These are phyloP conservation scores for Zasmidium citrigriseum DNA, from an alignment of 2,329 filamentous ascomycete genomes.

Conservation along the genomic window DNA sequence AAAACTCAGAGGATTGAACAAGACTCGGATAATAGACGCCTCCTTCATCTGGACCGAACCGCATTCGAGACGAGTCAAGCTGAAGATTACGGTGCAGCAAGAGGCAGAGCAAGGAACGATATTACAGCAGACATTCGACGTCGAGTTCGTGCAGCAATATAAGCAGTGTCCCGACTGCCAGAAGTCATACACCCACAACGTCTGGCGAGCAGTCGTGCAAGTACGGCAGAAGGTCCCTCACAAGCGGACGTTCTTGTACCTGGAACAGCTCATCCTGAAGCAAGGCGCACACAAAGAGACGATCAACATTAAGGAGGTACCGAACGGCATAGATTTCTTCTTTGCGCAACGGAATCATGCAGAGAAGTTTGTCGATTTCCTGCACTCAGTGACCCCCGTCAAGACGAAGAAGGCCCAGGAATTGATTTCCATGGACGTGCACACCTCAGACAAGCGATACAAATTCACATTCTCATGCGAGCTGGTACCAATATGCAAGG, in stretches of 20 bases:
- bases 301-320: slow-evolving; percentile 96
- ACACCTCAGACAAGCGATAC: slow-evolving; percentile 88
- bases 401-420: slow-evolving; percentile 84
- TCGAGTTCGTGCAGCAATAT: slow-evolving; percentile 84
- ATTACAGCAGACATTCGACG: slow-evolving; percentile 92
- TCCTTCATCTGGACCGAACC: slow-evolving; percentile 98
- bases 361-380: slow-evolving; percentile 88
- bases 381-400: slow-evolving; percentile 77
- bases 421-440: slow-evolving; percentile 88
- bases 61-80: slow-evolving; percentile 86
- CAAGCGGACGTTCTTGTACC: slow-evolving; percentile 80
- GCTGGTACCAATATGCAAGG: slow-evolving; percentile 92
- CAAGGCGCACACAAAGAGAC: slow-evolving; percentile 88
- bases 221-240: slow-evolving; percentile 96
- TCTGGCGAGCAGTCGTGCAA: slow-evolving; percentile 91
- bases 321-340: slow-evolving; percentile 95
- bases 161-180: slow-evolving; percentile 94
- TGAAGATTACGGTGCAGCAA: slow-evolving; percentile 91
- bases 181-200: slow-evolving; percentile 95
- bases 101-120: slow-evolving; percentile 67
- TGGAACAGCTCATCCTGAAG: slow-evolving; percentile 95
- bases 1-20: slow-evolving; percentile 81
- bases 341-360: slow-evolving; percentile 88
- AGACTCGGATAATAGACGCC: slow-evolving; percentile 92
- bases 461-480: slow-evolving; percentile 93